Evolutionary conservation across 129 eudicot species (phyloP), one percentile per base, ranked within the genome.

Genomic region (Scalesia atractyloides): DNA sequence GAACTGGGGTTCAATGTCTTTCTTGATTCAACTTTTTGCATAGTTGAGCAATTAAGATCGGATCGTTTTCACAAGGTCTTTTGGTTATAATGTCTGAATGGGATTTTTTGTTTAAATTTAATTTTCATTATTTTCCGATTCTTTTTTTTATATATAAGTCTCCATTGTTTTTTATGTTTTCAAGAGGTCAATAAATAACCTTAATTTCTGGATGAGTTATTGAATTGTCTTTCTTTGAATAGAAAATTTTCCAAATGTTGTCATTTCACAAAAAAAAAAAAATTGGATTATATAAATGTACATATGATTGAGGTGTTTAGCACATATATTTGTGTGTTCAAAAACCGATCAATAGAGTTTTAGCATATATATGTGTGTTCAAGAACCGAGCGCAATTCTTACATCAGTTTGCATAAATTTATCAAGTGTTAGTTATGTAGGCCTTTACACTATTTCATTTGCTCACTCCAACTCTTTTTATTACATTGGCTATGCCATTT

Each of bases 1-100:
- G 9, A 8, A 39, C 8, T 0, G 9, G 2, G 9, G 7, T 30
- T 30, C 34, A 30, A 30, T 30, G 34, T 30, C 30, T 24, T 24
- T 24, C 30, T 0, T 67, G 37, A 76, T 68, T 47, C 30, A 2
- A 54, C 0, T 57, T 63, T 76, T 57, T 47, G 14, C 5, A 73
- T 73, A 62, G 12, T 62, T 57, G 68, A 61, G 61, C 36, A 50
- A 47, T 26, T 30, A 48, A 17, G 3, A 20, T 59, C 1, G 20
- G 19, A 33, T 60, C 49, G 13, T 46, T 44, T 46, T 41, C 59
- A 5, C 43, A 7, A 44, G 46, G 57, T 17, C 2, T 53, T 36
- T 30, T 37, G 19, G 67, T n/a, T 5, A 3, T 7, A 17, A 61
- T 26, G 34, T 34, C 36, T 13, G 36, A 47, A 46, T 69, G 49